A percentile compares a stretch with the other conserved stretches of the same genome.
These are phyloP conservation scores for Suillus subalutaceus DNA, from an alignment of 768 basidiomycete species.

Conservation along the genomic window DNA sequence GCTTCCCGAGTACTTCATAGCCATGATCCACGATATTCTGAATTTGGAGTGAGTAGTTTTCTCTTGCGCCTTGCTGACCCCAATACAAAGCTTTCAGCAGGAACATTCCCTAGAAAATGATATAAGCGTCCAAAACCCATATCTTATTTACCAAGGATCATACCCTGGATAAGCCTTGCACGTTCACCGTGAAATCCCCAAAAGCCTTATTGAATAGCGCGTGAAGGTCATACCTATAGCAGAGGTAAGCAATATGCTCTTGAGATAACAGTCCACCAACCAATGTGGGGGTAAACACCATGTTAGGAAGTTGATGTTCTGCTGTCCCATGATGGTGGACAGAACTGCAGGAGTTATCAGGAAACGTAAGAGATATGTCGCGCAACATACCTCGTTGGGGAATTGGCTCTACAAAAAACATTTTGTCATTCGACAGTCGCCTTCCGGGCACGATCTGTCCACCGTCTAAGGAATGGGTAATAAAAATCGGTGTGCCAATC, in stretches of 20 bases:
- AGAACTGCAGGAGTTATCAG: constrained; percentile 56
- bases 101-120: constrained; percentile 74
- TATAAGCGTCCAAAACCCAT: constrained; percentile 13
- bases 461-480: constrained; percentile 72
- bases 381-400: constrained; percentile 81
- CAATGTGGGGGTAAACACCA: constrained; percentile 80
- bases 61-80: constrained; percentile 78
- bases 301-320: constrained; percentile 59
- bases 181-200: constrained; percentile 86
- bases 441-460: constrained; percentile 62
- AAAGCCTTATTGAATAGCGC: constrained; percentile 84
- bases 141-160: constrained; percentile 20
- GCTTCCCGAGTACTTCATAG: constrained; percentile 71
- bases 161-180: constrained; percentile 89
- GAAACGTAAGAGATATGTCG: constrained; percentile 2
- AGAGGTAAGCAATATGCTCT: not conserved
- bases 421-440: constrained; percentile 53
- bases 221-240: constrained; percentile 85
- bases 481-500: constrained; percentile 90
- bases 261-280: constrained; percentile 37
- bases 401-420: constrained; percentile 82
- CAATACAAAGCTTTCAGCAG: constrained; percentile 80
- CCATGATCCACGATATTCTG: constrained; percentile 73
- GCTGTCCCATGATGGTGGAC: constrained; percentile 80
- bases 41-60: constrained; percentile 85